Evolutionary conservation across 495 filamentous ascomycete genomes (phyloP).

Genomic region (Cladorrhinum samala): DNA sequence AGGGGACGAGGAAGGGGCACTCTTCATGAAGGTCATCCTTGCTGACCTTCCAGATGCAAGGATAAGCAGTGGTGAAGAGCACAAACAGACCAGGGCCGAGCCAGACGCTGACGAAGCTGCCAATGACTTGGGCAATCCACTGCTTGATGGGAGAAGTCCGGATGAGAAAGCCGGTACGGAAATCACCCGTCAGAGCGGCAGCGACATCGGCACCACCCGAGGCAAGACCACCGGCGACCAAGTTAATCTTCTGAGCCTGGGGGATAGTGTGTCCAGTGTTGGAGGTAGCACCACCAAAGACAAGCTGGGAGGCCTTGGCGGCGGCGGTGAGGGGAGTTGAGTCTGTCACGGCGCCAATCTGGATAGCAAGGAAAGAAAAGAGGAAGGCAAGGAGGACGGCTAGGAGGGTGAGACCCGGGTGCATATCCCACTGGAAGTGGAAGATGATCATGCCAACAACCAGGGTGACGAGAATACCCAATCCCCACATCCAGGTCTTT

Average conservation of each 20-base stretch:
- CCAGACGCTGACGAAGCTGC: slow-evolving; percentile 56
- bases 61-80: slow-evolving; percentile 60
- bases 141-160: slow-evolving; percentile 57
- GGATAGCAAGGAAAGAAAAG: slow-evolving; percentile 63
- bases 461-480: slow-evolving; percentile 46
- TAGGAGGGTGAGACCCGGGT: slow-evolving; percentile 55
- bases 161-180: slow-evolving; percentile 59
- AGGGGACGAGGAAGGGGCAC: slow-evolving; percentile 53
- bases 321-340: slow-evolving; percentile 58
- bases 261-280: slow-evolving; percentile 37
- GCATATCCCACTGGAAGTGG: slow-evolving; percentile 55
- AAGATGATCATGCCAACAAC: slow-evolving; percentile 53
- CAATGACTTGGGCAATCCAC: slow-evolving; percentile 57
- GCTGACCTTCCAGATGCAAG: slow-evolving; percentile 43
- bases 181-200: slow-evolving; percentile 50
- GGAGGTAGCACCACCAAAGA: slow-evolving; percentile 57
- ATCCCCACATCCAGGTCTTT: slow-evolving; percentile 55
- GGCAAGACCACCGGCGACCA: slow-evolving; percentile 57
- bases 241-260: slow-evolving; percentile 54
- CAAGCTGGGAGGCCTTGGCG: slow-evolving; percentile 61
- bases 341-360: slow-evolving; percentile 57
- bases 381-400: slow-evolving; percentile 58
- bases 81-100: slow-evolving; percentile 58
- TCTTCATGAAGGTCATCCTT: slow-evolving; percentile 29
- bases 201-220: slow-evolving; percentile 53